A percentile compares a stretch with the other conserved stretches of the same genome.
These are phyloP conservation scores for Thymus mandschuricus DNA, from an alignment of 257 asterid genomes.

Conservation along the genomic window DNA sequence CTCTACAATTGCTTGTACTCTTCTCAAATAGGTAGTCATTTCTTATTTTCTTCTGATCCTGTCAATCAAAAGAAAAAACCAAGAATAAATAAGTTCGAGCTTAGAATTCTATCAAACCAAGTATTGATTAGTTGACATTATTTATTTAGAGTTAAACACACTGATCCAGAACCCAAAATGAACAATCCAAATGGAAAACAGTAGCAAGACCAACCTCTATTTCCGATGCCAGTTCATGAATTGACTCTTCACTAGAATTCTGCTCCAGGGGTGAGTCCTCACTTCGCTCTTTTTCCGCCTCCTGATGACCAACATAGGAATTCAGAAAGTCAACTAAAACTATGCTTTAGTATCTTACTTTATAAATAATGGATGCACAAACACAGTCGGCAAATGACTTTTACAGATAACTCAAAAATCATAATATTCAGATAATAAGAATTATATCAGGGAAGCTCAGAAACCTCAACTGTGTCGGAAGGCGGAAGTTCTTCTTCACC, in stretches of 20 bases:
- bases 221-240: slow-evolving; percentile 38
- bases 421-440: slow-evolving; percentile 23
- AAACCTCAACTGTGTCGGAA: slow-evolving; percentile 51
- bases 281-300: slow-evolving; percentile 44
- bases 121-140: slow-evolving; percentile 4
- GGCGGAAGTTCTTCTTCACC: slow-evolving; percentile 45
- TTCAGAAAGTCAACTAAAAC: slow-evolving; percentile 20
- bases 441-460: slow-evolving; percentile 18
- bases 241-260: slow-evolving; percentile 43
- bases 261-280: slow-evolving; percentile 48
- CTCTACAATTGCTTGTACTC: slow-evolving; percentile 33
- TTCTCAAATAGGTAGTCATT: slow-evolving; percentile 40
- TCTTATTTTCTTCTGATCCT: slow-evolving; percentile 46
- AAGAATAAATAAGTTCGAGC: slow-evolving; percentile 19
- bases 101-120: slow-evolving; percentile 12
- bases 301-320: slow-evolving; percentile 47
- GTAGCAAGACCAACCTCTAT: slow-evolving; percentile 52
- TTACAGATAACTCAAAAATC: slow-evolving; percentile 18
- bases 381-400: neutral
- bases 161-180: slow-evolving; percentile 3
- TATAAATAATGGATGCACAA: slow-evolving; percentile 16
- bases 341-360: slow-evolving; percentile 8
- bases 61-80: slow-evolving; percentile 28
- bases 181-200: slow-evolving; percentile 13
- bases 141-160: slow-evolving; percentile 3